Evolutionary conservation across 805 yeast genomes (phyloP).

Genomic region (Spathaspora sp.): DNA sequence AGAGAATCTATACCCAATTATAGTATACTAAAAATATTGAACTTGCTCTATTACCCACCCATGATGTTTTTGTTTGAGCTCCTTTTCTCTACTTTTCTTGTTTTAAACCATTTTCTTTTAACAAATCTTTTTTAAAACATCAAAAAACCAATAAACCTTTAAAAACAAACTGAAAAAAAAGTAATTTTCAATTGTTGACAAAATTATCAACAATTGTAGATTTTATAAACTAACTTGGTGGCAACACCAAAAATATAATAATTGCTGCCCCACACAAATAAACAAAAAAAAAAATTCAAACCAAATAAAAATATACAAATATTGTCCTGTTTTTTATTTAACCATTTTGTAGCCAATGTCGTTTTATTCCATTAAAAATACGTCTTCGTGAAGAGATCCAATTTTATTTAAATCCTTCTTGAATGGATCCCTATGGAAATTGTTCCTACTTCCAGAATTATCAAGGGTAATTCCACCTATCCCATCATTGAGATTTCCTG

Average conservation of each 20-base stretch:
- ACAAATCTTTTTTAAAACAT: no score
- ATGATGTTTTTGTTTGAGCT: no score
- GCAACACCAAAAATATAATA: no score
- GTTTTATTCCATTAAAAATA: conserved; percentile 37
- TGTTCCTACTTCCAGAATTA: not conserved
- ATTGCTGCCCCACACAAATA: no score
- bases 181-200: not conserved
- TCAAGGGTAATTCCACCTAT: not conserved
- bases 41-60: no score
- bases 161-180: not conserved
- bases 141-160: not conserved
- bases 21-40: not conserved
- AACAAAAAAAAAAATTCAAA: not conserved
- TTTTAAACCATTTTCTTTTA: no score
- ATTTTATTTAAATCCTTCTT: conserved; percentile 1
- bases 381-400: conserved; percentile 22
- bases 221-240: no score
- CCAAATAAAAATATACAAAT: not conserved
- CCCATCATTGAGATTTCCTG: not conserved
- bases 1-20: not conserved
- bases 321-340: not conserved
- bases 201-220: not conserved
- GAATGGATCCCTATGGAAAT: conserved; percentile 3
- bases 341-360: not conserved
- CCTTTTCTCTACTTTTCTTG: no score